phyloP scores from a whole-genome alignment of 495 filamentous ascomycete species.

The Amniculicola lignicola region DNA sequence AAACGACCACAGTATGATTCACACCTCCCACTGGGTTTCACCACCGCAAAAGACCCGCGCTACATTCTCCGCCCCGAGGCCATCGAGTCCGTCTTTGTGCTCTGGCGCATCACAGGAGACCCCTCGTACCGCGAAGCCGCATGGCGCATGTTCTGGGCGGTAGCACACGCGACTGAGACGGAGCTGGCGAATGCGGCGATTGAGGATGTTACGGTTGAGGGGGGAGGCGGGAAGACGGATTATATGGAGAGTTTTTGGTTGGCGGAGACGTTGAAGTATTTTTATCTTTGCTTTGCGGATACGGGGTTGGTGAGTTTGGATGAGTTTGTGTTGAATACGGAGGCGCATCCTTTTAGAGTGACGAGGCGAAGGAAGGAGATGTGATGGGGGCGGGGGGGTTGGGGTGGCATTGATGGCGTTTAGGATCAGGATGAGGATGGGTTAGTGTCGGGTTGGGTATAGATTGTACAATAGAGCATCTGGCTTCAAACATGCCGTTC shows the following conservation, averaged over 20 bases:
- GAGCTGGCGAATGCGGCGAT: constrained; percentile 59
- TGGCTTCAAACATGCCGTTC: too few relatives aligned
- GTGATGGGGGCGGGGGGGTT: too few relatives aligned
- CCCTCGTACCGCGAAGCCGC: constrained; percentile 62
- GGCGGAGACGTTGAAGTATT: constrained; percentile 54
- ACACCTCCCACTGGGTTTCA: constrained; percentile 58
- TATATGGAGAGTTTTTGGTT: constrained; percentile 50
- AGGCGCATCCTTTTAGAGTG: constrained; percentile 49
- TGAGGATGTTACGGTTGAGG: constrained; percentile 49
- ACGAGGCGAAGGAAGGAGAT: too few relatives aligned
- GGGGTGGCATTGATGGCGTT: too few relatives aligned
- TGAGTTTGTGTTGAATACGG: constrained; percentile 57
- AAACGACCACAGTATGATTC: constrained; percentile 37
- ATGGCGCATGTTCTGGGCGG: constrained; percentile 72
- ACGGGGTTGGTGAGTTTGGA: constrained; percentile 52
- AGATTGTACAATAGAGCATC: too few relatives aligned
- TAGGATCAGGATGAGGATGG: too few relatives aligned
- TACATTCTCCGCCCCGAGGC: constrained; percentile 63
- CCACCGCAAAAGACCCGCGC: constrained; percentile 54
- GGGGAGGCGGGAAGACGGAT: constrained; percentile 26
- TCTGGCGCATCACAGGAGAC: constrained; percentile 73
- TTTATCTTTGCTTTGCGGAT: constrained; percentile 52
- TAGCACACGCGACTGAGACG: constrained; percentile 59
- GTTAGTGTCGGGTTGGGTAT: too few relatives aligned
- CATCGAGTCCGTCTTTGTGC: constrained; percentile 60